Conservation (phyloP, 129 eudicot species). For the Flaveria robusta region DNA sequence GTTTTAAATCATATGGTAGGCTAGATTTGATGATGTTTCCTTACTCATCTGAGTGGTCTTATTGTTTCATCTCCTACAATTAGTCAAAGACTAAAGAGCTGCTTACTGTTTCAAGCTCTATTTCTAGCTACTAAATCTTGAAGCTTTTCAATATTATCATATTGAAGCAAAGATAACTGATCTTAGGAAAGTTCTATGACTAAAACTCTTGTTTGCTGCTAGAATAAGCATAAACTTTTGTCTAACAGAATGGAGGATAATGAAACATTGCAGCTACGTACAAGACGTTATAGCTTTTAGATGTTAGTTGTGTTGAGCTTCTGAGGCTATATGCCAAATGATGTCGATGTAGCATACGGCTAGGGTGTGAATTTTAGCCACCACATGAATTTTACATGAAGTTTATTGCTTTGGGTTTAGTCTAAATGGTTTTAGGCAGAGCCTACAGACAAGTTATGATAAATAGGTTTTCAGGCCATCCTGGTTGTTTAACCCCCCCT, state of each 20-base stretch:
- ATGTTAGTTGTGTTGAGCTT: constrained; percentile 31
- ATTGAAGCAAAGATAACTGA: not conserved
- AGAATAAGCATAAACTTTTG: not conserved
- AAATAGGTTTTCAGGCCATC: too few relatives aligned
- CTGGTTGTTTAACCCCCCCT: too few relatives aligned
- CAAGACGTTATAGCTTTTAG: constrained; percentile 16
- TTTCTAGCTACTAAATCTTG: not conserved
- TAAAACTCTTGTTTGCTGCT: not conserved
- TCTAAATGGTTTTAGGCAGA: too few relatives aligned
- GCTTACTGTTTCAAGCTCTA: not conserved
- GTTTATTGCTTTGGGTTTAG: too few relatives aligned
- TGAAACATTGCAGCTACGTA: constrained; percentile 47
- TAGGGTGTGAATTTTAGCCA: too few relatives aligned
- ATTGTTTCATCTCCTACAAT: not conserved
- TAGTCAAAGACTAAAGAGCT: not conserved
- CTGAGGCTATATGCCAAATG: constrained; percentile 28
- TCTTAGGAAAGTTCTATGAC: not conserved
- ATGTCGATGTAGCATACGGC: too few relatives aligned
- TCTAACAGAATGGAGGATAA: constrained; percentile 37
- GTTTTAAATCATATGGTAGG: constrained; percentile 18
- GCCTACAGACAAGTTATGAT: too few relatives aligned
- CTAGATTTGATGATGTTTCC: constrained; percentile 26
- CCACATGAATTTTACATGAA: too few relatives aligned
- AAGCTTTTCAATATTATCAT: not conserved
- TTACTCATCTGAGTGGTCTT: constrained; percentile 29